phyloP scores from a whole-genome alignment of 2,329 filamentous ascomycete species.

The Trichoderma sp. region DNA sequence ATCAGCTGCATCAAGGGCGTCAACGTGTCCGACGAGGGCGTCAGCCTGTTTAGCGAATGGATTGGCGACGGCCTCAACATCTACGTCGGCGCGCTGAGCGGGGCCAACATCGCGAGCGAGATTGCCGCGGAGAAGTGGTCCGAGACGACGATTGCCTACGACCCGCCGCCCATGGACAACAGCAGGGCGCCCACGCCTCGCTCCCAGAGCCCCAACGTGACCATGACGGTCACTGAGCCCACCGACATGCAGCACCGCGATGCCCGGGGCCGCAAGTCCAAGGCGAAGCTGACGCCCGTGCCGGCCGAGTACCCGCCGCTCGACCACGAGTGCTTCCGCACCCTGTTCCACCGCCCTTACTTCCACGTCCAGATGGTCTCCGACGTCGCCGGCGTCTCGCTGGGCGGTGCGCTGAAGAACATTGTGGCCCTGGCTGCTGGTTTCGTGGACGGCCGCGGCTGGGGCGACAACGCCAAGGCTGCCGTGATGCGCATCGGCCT shows the following conservation, averaged over 20 bases:
- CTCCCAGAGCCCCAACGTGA: conserved; percentile 51
- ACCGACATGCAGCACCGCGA: conserved; percentile 68
- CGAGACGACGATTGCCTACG: conserved; percentile 95
- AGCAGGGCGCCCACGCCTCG: conserved; percentile 68
- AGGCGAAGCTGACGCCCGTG: conserved; percentile 71
- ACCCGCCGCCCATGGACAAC: conserved; percentile 81
- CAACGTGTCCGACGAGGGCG: conserved; percentile 81
- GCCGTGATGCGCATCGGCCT: conserved; percentile 96
- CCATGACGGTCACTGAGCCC: conserved; percentile 54
- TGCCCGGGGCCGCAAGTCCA: conserved; percentile 65
- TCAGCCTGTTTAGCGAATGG: conserved; percentile 90
- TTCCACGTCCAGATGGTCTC: conserved; percentile 94
- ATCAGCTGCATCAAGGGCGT: conserved; percentile 99
- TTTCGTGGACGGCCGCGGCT: conserved; percentile 92
- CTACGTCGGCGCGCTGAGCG: conserved; percentile 93
- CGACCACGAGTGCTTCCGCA: conserved; percentile 79
- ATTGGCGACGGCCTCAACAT: conserved; percentile 91
- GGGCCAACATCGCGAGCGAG: conserved; percentile 94
- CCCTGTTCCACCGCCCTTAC: conserved; percentile 92
- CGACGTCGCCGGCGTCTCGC: conserved; percentile 95
- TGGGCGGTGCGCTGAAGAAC: conserved; percentile 95
- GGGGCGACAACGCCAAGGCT: conserved; percentile 99
- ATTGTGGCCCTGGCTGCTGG: conserved; percentile 92
- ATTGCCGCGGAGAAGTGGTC: conserved; percentile 96
- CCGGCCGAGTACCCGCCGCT: conserved; percentile 83